Evolutionary conservation across 768 basidiomycete species (phyloP).

Genomic region (Mycena capillaripes): DNA sequence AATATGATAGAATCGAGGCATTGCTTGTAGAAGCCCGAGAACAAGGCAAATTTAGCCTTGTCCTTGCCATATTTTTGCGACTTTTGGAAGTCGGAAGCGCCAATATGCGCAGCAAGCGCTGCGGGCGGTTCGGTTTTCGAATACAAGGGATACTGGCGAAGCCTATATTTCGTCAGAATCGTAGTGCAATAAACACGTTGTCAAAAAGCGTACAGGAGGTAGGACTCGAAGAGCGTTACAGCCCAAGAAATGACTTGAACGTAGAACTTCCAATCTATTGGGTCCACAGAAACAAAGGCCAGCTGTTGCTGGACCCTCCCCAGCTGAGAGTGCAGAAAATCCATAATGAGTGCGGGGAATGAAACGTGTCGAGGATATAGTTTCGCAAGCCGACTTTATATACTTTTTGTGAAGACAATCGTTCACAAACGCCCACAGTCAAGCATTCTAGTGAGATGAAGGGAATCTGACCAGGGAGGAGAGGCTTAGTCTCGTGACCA

Average conservation of each 20-base stretch:
- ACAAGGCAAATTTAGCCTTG: slow-evolving; percentile 87
- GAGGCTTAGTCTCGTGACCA: too few species aligned
- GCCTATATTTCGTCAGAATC: slow-evolving; percentile 40
- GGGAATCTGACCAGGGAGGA: too few species aligned
- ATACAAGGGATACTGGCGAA: slow-evolving; percentile 90
- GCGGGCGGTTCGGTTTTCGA: slow-evolving; percentile 80
- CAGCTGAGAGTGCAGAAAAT: slow-evolving; percentile 72
- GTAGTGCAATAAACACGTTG: slow-evolving; percentile 7
- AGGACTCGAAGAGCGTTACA: slow-evolving; percentile 89
- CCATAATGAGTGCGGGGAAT: slow-evolving; percentile 55
- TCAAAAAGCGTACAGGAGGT: slow-evolving; percentile 79
- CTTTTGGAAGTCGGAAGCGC: slow-evolving; percentile 81
- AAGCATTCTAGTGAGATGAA: too few species aligned
- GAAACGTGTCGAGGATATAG: slow-evolving; percentile 29
- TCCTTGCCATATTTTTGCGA: slow-evolving; percentile 93
- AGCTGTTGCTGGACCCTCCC: slow-evolving; percentile 70
- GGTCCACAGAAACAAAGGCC: slow-evolving; percentile 78
- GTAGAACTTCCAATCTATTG: slow-evolving; percentile 86
- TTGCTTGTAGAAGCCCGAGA: slow-evolving; percentile 84
- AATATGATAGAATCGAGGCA: slow-evolving; percentile 77
- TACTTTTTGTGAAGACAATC: too few species aligned
- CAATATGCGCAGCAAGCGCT: slow-evolving; percentile 78
- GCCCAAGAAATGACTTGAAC: slow-evolving; percentile 85
- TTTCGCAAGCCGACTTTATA: too few species aligned
- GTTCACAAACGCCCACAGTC: too few species aligned